Evolutionary conservation across 257 asterid genomes (phyloP).

Genomic region (Nyctanthes arbortristis): DNA sequence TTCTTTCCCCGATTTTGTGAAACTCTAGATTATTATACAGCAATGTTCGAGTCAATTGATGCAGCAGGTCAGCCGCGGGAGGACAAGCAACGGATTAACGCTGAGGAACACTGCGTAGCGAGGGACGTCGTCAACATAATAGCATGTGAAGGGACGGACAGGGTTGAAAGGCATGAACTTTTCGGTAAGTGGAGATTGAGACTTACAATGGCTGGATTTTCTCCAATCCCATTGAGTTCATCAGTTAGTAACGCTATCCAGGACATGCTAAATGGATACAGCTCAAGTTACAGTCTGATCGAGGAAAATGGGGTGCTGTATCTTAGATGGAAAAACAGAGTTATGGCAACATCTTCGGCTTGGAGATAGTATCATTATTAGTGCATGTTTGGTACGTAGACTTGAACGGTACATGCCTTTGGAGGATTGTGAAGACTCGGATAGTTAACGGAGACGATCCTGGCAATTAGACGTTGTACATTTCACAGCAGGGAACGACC

Average conservation of each 20-base stretch:
- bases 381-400: not conserved
- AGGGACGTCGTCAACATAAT: constrained; percentile 76
- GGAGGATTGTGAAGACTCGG: not conserved
- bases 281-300: constrained; percentile 49
- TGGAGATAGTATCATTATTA: constrained; percentile 54
- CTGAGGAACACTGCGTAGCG: constrained; percentile 86
- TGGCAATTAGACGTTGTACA: not conserved
- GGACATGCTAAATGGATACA: constrained; percentile 60
- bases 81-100: constrained; percentile 65
- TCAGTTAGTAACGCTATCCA: constrained; percentile 50
- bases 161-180: constrained; percentile 87
- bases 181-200: constrained; percentile 82
- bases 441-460: not conserved
- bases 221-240: constrained; percentile 54
- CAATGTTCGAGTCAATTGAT: constrained; percentile 92
- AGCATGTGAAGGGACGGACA: constrained; percentile 79
- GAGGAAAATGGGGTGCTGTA: constrained; percentile 64
- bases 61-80: constrained; percentile 64
- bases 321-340: constrained; percentile 85
- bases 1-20: constrained; percentile 71
- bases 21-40: constrained; percentile 71
- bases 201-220: constrained; percentile 75
- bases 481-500: not conserved
- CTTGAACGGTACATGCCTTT: not conserved
- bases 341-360: constrained; percentile 68